Conservation (phyloP, 2,329 filamentous ascomycete genomes). For the Alternaria arbusti region DNA sequence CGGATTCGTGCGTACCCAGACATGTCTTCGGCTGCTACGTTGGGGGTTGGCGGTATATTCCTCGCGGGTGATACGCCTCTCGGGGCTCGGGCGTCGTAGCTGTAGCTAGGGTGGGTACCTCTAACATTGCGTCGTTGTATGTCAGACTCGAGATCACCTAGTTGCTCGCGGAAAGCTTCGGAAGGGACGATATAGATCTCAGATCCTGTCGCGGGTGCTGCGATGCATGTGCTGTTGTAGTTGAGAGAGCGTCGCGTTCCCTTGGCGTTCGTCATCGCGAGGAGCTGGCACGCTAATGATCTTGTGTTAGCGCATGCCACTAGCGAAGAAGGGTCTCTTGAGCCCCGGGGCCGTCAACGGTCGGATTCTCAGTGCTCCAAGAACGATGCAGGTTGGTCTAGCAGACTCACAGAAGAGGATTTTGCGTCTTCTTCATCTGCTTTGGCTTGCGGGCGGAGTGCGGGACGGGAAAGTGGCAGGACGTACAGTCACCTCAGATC, state of each 20-base stretch:
- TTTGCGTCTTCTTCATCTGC: no score
- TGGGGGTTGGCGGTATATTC: neutral
- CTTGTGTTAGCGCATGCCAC: no score
- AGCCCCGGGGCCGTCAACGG: no score
- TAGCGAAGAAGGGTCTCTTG: no score
- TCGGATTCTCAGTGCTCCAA: no score
- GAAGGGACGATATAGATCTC: accelerated
- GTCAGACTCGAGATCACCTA: neutral
- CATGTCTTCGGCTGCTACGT: neutral
- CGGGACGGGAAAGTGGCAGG: no score
- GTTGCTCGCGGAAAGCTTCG: neutral
- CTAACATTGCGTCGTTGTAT: neutral
- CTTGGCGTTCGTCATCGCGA: neutral
- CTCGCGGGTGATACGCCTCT: neutral
- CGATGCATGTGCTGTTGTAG: neutral
- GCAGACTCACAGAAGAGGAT: no score
- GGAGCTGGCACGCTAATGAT: no score
- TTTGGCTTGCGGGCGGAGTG: no score
- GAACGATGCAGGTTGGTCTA: no score
- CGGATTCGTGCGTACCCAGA: neutral
- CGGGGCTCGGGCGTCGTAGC: neutral
- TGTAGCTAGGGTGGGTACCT: neutral
- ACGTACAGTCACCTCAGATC: no score
- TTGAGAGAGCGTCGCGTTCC: neutral
- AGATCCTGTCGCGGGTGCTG: neutral